Conservation (phyloP, 768 basidiomycete species). For the Rhodosporidiobolus sp. region DNA sequence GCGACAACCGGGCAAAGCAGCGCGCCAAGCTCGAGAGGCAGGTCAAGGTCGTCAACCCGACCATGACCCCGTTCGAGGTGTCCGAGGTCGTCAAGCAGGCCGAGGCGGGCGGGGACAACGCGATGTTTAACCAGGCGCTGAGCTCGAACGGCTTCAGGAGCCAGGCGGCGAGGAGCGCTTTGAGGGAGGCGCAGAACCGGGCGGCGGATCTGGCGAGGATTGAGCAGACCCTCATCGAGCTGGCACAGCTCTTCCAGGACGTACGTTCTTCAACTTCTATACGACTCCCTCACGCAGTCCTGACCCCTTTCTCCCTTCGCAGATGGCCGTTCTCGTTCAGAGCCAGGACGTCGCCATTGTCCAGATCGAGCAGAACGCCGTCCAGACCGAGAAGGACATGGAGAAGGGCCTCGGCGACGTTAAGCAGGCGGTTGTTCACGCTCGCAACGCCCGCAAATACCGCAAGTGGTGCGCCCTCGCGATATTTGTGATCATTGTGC, state of each 20-base stretch:
- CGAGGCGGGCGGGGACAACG: constrained; percentile 18
- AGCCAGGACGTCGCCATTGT: constrained; percentile 73
- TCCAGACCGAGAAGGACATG: constrained; percentile 63
- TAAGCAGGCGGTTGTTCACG: constrained; percentile 76
- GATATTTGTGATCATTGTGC: constrained; percentile 59
- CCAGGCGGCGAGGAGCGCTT: constrained; percentile 66
- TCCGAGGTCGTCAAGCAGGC: constrained; percentile 15
- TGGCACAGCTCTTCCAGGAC: constrained; percentile 79
- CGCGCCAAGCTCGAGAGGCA: constrained; percentile 51
- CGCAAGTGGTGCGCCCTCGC: constrained; percentile 93
- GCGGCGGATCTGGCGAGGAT: constrained; percentile 78
- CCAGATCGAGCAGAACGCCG: constrained; percentile 61
- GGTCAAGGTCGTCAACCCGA: constrained; percentile 47
- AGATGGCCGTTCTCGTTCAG: constrained; percentile 75
- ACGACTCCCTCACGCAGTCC: no score
- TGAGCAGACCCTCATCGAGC: constrained; percentile 75
- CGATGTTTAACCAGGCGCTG: constrained; percentile 34
- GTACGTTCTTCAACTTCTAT: constrained; percentile 48
- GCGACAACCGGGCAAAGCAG: constrained; percentile 51
- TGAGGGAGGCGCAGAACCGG: constrained; percentile 79
- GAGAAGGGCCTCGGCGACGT: constrained; percentile 71
- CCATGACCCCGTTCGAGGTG: constrained; percentile 17
- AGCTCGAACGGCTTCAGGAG: constrained; percentile 65
- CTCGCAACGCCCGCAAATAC: constrained; percentile 83
- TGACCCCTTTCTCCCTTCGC: not conserved